phyloP scores from a whole-genome alignment of 495 filamentous ascomycete genomes.

The Platismatia glauca region DNA sequence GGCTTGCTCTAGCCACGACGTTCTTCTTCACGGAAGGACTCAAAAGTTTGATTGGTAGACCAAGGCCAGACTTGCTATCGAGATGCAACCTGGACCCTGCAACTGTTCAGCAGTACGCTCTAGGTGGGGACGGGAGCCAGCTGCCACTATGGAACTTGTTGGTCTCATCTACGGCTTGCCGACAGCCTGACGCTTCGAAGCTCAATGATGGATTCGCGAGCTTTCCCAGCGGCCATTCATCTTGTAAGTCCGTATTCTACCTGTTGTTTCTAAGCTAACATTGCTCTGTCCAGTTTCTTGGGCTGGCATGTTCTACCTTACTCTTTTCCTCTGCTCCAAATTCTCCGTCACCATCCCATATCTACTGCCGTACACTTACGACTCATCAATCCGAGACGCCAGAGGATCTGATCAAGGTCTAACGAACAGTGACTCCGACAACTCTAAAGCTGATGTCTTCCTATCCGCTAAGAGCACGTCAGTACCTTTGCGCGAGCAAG shows the following conservation, averaged over 20 bases:
- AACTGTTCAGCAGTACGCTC: slow-evolving; percentile 33
- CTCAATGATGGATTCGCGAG: slow-evolving; percentile 54
- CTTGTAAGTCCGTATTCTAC: slow-evolving; percentile 38
- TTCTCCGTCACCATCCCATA: slow-evolving; percentile 55
- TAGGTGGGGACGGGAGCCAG: slow-evolving; percentile 43
- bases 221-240: slow-evolving; percentile 63
- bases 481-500: slow-evolving; percentile 36
- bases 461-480: slow-evolving; percentile 1
- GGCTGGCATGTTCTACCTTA: slow-evolving; percentile 53
- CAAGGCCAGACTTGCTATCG: slow-evolving; percentile 53
- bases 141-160: slow-evolving; percentile 39
- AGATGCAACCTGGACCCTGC: slow-evolving; percentile 51
- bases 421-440: slow-evolving; percentile 18
- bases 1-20: slow-evolving; percentile 42
- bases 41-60: slow-evolving; percentile 57
- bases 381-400: not conserved
- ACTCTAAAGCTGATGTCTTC: slow-evolving; percentile 22
- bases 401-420: not conserved
- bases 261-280: slow-evolving; percentile 3
- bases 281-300: slow-evolving; percentile 41
- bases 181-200: slow-evolving; percentile 30
- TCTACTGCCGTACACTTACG: slow-evolving; percentile 35
- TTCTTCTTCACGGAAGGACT: slow-evolving; percentile 53
- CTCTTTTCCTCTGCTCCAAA: slow-evolving; percentile 56
- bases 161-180: slow-evolving; percentile 48